phyloP scores from a whole-genome alignment of 805 yeast species.

The Kluyveromyces siamensis region DNA sequence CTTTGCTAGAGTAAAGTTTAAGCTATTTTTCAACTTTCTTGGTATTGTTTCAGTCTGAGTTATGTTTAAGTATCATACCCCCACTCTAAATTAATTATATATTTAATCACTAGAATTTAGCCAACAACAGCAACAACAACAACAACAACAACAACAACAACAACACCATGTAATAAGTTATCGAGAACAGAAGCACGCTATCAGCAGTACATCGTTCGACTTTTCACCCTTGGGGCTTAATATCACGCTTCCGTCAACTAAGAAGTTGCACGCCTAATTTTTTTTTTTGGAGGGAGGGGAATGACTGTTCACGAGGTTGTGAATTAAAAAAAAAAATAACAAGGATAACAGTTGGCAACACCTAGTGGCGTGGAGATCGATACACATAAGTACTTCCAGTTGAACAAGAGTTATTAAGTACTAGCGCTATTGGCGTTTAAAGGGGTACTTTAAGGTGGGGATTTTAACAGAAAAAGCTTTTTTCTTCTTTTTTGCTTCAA shows the following conservation, averaged over 20 bases:
- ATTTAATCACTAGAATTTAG: neutral
- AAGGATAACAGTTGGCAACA: neutral
- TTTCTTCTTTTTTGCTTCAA: neutral
- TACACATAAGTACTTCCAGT: neutral
- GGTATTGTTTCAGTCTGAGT: neutral
- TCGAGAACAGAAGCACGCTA: too few relatives aligned
- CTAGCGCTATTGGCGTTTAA: neutral
- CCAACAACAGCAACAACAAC: neutral
- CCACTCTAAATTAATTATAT: neutral
- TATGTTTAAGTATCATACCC: neutral
- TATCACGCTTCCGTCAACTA: too few relatives aligned
- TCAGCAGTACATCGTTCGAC: too few relatives aligned
- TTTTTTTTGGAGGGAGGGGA: neutral
- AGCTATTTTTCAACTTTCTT: neutral
- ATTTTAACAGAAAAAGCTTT: neutral
- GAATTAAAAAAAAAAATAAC: too few relatives aligned
- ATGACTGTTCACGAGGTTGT: neutral
- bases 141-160: neutral
- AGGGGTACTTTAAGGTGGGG: neutral
- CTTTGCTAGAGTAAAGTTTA: slow-evolving; percentile 4
- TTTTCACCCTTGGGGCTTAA: too few relatives aligned
- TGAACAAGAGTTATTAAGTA: neutral
- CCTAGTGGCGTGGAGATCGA: too few relatives aligned
- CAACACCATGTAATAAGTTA: too few relatives aligned
- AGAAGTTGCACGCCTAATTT: neutral